Evolutionary conservation across 345 rosid genomes (phyloP).

Genomic region (Crucihimalaya himalaica): DNA sequence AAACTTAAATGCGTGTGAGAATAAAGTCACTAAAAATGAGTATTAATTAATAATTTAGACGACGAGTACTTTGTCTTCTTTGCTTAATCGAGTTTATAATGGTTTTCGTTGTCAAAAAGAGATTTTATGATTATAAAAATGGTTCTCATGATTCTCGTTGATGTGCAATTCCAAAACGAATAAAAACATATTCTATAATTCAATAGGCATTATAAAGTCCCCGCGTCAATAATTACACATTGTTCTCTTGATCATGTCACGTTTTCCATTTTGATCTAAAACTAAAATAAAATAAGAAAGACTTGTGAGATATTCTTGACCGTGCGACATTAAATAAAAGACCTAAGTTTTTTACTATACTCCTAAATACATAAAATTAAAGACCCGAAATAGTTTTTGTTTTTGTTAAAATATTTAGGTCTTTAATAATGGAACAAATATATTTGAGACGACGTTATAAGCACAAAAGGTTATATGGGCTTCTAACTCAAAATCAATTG

Average conservation of each 20-base stretch:
- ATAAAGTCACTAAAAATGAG: conserved; percentile 8
- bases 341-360: neutral
- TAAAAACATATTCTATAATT: neutral
- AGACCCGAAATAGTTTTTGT: conserved; percentile 12
- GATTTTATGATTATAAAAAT: neutral
- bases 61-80: neutral
- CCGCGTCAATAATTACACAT: conserved; percentile 29
- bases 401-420: neutral
- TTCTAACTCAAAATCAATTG: too few species aligned
- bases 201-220: conserved; percentile 5
- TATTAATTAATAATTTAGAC: neutral
- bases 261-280: conserved; percentile 18
- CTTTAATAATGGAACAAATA: neutral
- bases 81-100: neutral
- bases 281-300: neutral
- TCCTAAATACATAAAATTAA: neutral
- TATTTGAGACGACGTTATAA: neutral
- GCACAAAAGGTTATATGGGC: too few species aligned
- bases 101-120: neutral
- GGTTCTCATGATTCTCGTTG: neutral
- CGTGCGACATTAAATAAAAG: neutral
- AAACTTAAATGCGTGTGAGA: conserved; percentile 19
- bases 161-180: neutral
- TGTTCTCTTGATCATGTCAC: conserved; percentile 25
- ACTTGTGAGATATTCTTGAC: conserved; percentile 19